A percentile compares a stretch with the other conserved stretches of the same genome.
Conservation (phyloP, 257 asterid species). For the Solanum ahanhuiri region DNA sequence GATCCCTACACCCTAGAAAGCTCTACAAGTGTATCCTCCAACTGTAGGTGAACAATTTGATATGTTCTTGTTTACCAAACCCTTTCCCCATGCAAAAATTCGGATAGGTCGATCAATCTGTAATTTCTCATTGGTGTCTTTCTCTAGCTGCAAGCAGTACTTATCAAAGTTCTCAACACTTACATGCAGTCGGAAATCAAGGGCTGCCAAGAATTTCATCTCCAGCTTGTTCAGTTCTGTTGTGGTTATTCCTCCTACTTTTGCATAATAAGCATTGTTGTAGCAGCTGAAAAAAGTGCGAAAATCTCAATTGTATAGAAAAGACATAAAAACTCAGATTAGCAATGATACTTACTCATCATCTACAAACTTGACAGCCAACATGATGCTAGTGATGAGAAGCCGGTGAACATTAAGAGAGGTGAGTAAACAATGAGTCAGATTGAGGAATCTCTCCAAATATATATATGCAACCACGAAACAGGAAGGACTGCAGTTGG, state of each 20-base stretch:
- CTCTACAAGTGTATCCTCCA: slow-evolving; percentile 15
- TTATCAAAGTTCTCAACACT: slow-evolving; percentile 13
- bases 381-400: slow-evolving; percentile 20
- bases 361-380: slow-evolving; percentile 32
- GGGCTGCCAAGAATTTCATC: slow-evolving; percentile 18
- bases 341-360: slow-evolving; percentile 21
- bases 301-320: background rate
- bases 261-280: slow-evolving; percentile 32
- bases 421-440: slow-evolving; percentile 9
- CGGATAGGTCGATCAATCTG: slow-evolving; percentile 11
- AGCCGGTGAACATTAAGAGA: slow-evolving; percentile 34
- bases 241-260: slow-evolving; percentile 33
- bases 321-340: background rate
- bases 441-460: slow-evolving; percentile 23
- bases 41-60: background rate
- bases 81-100: slow-evolving; percentile 14
- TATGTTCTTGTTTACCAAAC: background rate
- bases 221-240: slow-evolving; percentile 33
- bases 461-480: slow-evolving; percentile 34
- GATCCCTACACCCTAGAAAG: slow-evolving; percentile 11
- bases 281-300: slow-evolving; percentile 19
- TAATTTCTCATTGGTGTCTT: slow-evolving; percentile 8
- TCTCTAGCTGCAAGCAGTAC: slow-evolving; percentile 20
- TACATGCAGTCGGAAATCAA: slow-evolving; percentile 25
- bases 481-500: slow-evolving; percentile 30